Evolutionary conservation across 1,284 basidiomycete species (phyloP).

Genomic region (Ceraceosorus guamensis): DNA sequence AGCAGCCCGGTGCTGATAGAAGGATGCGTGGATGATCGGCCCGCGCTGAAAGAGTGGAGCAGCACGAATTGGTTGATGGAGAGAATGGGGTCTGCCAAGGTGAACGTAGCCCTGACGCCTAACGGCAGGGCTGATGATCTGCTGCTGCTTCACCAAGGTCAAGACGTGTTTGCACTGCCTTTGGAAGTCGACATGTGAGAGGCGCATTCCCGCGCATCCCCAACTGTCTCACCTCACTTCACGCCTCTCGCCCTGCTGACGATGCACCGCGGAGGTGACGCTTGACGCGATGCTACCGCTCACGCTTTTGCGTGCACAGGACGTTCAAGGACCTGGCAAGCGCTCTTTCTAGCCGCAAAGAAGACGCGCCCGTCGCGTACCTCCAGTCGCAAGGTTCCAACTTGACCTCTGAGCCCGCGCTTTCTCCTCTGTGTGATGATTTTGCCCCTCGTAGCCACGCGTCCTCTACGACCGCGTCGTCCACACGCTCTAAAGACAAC

Average conservation of each 20-base stretch:
- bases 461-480: background rate
- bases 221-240: background rate
- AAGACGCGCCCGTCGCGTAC: conserved; percentile 16
- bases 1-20: conserved; percentile 21
- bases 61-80: conserved; percentile 19
- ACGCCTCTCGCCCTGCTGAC: conserved; percentile 6
- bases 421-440: conserved; percentile 27
- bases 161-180: conserved; percentile 33
- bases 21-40: conserved; percentile 14
- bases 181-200: conserved; percentile 19
- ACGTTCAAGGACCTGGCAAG: background rate
- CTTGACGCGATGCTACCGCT: background rate
- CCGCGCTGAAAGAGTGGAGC: conserved; percentile 18
- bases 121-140: conserved; percentile 40
- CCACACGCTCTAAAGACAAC: too few species aligned
- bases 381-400: conserved; percentile 42
- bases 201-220: background rate
- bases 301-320: too few species aligned
- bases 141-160: conserved; percentile 5
- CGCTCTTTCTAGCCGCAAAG: background rate
- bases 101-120: conserved; percentile 33
- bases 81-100: conserved; percentile 20
- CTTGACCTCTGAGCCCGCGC: conserved; percentile 21
- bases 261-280: background rate
- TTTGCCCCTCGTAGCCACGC: conserved; percentile 5